phyloP scores from a whole-genome alignment of 1,284 basidiomycete species.

The Uromyces viciae-fabae region DNA sequence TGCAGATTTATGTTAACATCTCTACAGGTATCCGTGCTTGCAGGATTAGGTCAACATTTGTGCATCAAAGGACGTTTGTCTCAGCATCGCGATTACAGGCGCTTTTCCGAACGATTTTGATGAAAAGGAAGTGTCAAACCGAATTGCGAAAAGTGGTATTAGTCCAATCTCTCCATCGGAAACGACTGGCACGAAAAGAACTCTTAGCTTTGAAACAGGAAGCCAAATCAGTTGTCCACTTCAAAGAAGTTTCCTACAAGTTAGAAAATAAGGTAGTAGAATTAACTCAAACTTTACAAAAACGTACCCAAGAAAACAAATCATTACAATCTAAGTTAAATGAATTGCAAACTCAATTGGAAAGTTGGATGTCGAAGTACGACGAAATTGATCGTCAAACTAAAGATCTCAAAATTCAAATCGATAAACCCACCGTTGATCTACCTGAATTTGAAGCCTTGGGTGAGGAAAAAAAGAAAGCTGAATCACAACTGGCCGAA shows the following conservation, averaged over 20 bases:
- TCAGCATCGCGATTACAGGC: constrained; percentile 77
- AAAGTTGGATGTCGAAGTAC: constrained; percentile 77
- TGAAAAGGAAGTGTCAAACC: constrained; percentile 64
- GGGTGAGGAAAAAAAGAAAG: constrained; percentile 69
- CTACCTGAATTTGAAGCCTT: constrained; percentile 72
- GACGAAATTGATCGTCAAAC: constrained; percentile 78
- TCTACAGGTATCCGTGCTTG: constrained; percentile 72
- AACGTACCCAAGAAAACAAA: constrained; percentile 86
- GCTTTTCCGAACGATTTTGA: constrained; percentile 80
- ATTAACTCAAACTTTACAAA: constrained; percentile 92
- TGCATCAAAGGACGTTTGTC: constrained; percentile 63
- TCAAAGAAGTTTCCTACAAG: constrained; percentile 97
- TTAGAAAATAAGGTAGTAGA: constrained; percentile 99
- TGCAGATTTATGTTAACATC: neutral
- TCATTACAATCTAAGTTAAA: constrained; percentile 70
- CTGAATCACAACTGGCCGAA: constrained; percentile 78
- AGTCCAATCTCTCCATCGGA: constrained; percentile 86
- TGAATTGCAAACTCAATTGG: constrained; percentile 78
- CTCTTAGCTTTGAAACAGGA: constrained; percentile 78
- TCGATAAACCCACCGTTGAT: constrained; percentile 72
- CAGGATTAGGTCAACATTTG: constrained; percentile 67
- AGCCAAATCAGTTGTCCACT: constrained; percentile 93
- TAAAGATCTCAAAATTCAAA: constrained; percentile 69
- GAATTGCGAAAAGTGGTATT: constrained; percentile 75
- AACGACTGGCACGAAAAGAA: constrained; percentile 79